These are phyloP conservation scores for Aspergillus sclerotioniger DNA, from an alignment of 495 filamentous ascomycete genomes.

Conservation along the genomic window DNA sequence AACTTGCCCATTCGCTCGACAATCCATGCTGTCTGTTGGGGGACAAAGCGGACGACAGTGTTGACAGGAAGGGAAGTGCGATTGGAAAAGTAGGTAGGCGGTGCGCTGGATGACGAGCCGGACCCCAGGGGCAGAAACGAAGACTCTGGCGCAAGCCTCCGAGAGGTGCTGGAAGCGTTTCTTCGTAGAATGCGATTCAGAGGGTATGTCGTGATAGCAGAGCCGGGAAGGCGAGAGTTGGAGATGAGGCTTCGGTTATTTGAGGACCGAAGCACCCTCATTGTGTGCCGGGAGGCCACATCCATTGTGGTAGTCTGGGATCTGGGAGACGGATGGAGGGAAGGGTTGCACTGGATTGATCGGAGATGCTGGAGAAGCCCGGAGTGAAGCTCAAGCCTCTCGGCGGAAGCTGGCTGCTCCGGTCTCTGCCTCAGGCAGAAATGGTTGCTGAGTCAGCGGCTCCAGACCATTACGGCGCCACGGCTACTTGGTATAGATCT, in stretches of 20 bases:
- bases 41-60: slow-evolving; percentile 94
- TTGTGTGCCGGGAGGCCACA: slow-evolving; percentile 37
- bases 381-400: slow-evolving; percentile 15
- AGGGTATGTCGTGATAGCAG: slow-evolving; percentile 20
- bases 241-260: slow-evolving; percentile 10
- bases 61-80: slow-evolving; percentile 75
- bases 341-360: slow-evolving; percentile 4
- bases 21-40: slow-evolving; percentile 98
- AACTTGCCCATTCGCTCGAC: slow-evolving; percentile 99
- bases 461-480: neutral
- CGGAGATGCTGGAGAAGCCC: slow-evolving; percentile 17
- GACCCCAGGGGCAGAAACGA: slow-evolving; percentile 22
- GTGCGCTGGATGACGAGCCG: slow-evolving; percentile 20
- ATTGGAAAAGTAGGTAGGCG: slow-evolving; percentile 57
- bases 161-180: slow-evolving; percentile 35
- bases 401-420: slow-evolving; percentile 20
- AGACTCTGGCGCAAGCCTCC: slow-evolving; percentile 35
- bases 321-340: neutral
- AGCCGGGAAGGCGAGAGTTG: slow-evolving; percentile 20
- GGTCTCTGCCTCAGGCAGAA: slow-evolving; percentile 18
- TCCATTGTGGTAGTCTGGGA: slow-evolving; percentile 34
- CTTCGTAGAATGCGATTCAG: slow-evolving; percentile 31
- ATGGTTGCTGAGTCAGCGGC: neutral
- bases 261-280: slow-evolving; percentile 35
- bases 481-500: too few species aligned